Percentiles rank a stretch among this genome's conserved stretches.
Evolutionary conservation across 768 basidiomycete genomes (phyloP).

Genomic region (Tulasnella sp.): DNA sequence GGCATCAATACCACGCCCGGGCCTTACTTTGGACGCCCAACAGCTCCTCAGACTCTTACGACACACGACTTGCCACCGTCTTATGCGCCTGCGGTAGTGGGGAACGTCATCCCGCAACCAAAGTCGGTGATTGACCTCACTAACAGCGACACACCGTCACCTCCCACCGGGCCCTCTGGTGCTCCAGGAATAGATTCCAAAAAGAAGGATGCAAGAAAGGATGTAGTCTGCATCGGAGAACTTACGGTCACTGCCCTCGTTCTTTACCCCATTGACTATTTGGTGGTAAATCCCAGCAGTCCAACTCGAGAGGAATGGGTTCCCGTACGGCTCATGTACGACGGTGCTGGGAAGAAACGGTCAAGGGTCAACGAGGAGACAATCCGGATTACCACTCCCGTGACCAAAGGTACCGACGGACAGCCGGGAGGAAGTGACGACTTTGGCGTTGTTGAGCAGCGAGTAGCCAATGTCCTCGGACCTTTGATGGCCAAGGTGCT

Average conservation of each 20-base stretch:
- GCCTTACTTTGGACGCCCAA: not conserved
- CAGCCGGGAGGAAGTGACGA: slow-evolving; percentile 51
- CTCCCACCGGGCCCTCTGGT: not conserved
- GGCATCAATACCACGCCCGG: not conserved
- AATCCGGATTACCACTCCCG: slow-evolving; percentile 68
- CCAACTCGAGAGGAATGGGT: slow-evolving; percentile 47
- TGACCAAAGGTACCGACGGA: slow-evolving; percentile 41
- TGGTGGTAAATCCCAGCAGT: slow-evolving; percentile 39
- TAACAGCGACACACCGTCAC: slow-evolving; percentile 16
- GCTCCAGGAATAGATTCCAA: not conserved
- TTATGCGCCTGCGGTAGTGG: not conserved
- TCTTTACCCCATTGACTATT: slow-evolving; percentile 69
- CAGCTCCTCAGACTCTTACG: not conserved
- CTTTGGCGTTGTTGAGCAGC: slow-evolving; percentile 83
- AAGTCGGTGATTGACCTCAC: slow-evolving; percentile 20
- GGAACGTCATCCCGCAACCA: not conserved
- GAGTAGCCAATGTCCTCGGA: slow-evolving; percentile 66
- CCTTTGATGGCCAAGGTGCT: slow-evolving; percentile 80
- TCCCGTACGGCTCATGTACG: slow-evolving; percentile 60
- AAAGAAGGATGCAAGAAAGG: slow-evolving; percentile 21
- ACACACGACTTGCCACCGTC: not conserved
- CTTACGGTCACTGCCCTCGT: slow-evolving; percentile 76
- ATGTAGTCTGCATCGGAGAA: slow-evolving; percentile 71
- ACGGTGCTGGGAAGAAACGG: slow-evolving; percentile 50
- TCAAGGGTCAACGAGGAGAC: slow-evolving; percentile 44